Percentiles rank a stretch among this genome's conserved stretches.
Evolutionary conservation across 2,329 filamentous ascomycete species (phyloP).

Genomic region (Coniella lustricola): DNA sequence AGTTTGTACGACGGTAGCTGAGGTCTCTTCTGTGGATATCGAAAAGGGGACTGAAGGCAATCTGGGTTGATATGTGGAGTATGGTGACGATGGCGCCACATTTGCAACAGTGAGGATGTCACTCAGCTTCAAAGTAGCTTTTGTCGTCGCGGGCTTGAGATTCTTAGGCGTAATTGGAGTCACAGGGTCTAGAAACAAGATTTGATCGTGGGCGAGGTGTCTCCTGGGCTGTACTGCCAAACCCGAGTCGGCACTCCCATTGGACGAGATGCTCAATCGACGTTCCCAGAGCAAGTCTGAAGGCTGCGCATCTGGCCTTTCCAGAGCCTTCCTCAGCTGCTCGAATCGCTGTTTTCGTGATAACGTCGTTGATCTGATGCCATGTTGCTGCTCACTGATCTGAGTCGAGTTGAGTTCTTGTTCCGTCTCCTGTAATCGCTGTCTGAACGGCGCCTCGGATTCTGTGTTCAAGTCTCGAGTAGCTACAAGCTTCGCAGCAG

Average conservation of each 20-base stretch:
- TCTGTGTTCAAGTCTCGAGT: too few relatives aligned
- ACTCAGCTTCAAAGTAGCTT: constrained; percentile 3
- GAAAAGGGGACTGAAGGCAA: constrained; percentile 4
- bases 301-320: constrained; percentile 10
- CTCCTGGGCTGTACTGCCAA: not conserved
- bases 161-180: not conserved
- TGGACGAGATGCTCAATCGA: constrained; percentile 9
- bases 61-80: not conserved
- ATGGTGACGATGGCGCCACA: constrained; percentile 6
- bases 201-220: constrained; percentile 20
- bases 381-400: too few relatives aligned
- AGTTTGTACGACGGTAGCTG: constrained; percentile 5
- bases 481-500: too few relatives aligned
- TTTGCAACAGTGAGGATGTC: constrained; percentile 12
- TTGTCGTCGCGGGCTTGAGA: not conserved
- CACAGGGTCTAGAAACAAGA: not conserved
- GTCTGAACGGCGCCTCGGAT: too few relatives aligned
- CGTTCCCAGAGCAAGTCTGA: constrained; percentile 13
- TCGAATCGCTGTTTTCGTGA: constrained; percentile 8
- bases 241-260: not conserved
- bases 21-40: not conserved
- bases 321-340: constrained; percentile 6
- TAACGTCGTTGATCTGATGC: constrained; percentile 6
- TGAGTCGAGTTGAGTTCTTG: not conserved
- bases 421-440: too few relatives aligned